phyloP scores from a whole-genome alignment of 371 early-diverging fungal species.

The Actinomucor elegans region DNA sequence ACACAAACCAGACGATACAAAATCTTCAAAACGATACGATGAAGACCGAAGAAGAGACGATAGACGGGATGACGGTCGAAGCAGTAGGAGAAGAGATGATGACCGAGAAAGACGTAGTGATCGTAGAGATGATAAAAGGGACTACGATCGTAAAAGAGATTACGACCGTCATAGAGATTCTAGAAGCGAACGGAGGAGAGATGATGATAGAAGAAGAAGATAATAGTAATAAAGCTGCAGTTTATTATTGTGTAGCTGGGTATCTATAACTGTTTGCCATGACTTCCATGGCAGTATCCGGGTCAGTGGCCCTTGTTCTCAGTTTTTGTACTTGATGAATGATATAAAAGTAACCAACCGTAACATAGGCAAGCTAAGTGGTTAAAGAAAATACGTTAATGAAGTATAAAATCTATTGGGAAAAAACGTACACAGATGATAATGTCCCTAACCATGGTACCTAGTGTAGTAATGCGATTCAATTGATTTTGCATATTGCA shows the following conservation, averaged over 20 bases:
- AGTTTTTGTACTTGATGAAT: background rate
- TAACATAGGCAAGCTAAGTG: conserved; percentile 9
- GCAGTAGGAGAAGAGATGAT: conserved; percentile 14
- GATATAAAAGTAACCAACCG: conserved; percentile 11
- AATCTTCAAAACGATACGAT: conserved; percentile 37
- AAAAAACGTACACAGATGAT: conserved; percentile 17
- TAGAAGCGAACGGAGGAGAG: conserved; percentile 16
- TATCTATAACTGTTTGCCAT: conserved; percentile 6
- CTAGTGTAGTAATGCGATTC: background rate
- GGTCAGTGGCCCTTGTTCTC: too few relatives aligned
- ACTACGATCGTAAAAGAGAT: conserved; percentile 9
- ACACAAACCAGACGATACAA: conserved; percentile 8
- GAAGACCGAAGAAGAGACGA: conserved; percentile 29
- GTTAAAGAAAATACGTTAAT: background rate
- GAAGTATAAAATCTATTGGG: too few relatives aligned
- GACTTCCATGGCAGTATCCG: conserved; percentile 4
- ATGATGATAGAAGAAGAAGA: conserved; percentile 3
- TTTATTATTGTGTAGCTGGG: conserved; percentile 8
- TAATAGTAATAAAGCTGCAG: background rate
- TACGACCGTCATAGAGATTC: conserved; percentile 8
- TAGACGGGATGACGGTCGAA: conserved; percentile 10
- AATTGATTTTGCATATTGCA: conserved; percentile 9
- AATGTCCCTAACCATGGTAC: conserved; percentile 8
- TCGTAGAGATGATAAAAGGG: conserved; percentile 5
- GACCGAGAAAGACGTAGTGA: conserved; percentile 16